Percentiles rank a stretch among this genome's conserved stretches.
phyloP scores from a whole-genome alignment of 2,329 filamentous ascomycete species.

The Epichloe hybrida region DNA sequence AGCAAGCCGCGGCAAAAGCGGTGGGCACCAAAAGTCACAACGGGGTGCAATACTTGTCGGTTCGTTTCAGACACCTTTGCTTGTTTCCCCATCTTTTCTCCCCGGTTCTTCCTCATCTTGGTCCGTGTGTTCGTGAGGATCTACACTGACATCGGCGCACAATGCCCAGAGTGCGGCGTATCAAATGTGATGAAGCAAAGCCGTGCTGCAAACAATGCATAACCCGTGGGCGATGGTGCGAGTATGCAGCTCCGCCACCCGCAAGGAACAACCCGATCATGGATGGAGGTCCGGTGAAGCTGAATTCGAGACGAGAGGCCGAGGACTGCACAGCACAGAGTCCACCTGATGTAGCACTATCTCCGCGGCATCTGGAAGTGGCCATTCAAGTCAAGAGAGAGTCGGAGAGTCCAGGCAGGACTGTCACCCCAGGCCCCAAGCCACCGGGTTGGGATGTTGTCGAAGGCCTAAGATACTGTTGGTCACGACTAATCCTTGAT shows the following conservation, averaged over 20 bases:
- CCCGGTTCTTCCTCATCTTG: neutral
- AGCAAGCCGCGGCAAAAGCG: conserved; percentile 1
- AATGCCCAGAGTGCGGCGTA: neutral
- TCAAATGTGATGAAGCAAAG: conserved; percentile 3
- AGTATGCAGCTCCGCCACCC: neutral
- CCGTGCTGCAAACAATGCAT: conserved; percentile 4
- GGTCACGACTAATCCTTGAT: neutral
- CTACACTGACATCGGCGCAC: neutral
- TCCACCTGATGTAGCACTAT: neutral
- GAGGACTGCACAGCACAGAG: neutral
- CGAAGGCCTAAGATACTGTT: conserved; percentile 2
- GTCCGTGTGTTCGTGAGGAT: neutral
- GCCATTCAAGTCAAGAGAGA: neutral
- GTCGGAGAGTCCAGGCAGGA: neutral
- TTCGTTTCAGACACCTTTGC: neutral
- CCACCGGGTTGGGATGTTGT: conserved; percentile 2
- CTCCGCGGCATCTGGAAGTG: neutral
- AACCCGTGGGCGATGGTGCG: conserved; percentile 3
- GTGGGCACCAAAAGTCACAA: conserved; percentile 3
- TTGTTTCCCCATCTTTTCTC: no score
- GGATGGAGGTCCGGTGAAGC: neutral
- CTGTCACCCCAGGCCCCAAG: neutral
- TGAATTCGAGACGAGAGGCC: neutral
- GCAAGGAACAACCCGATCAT: neutral
- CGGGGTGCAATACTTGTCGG: conserved; percentile 6